Conservation (phyloP, 495 filamentous ascomycete genomes). For the Lophiotrema nucula region DNA sequence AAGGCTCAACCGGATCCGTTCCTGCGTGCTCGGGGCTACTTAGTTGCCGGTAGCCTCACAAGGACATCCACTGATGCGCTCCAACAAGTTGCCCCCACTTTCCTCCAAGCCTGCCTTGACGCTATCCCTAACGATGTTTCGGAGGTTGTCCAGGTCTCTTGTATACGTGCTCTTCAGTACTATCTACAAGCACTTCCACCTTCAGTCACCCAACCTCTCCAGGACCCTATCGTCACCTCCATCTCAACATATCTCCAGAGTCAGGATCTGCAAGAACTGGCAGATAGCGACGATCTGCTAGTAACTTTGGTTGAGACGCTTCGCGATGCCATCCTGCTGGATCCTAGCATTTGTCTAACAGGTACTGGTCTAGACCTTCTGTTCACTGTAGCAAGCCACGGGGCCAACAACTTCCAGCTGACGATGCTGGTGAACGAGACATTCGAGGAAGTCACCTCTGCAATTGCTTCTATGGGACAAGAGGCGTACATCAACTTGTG, state of each 20-base stretch:
- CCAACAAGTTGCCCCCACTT: slow-evolving; percentile 53
- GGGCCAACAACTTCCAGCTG: slow-evolving; percentile 83
- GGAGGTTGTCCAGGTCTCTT: slow-evolving; percentile 87
- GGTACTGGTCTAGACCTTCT: slow-evolving; percentile 72
- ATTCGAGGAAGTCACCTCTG: slow-evolving; percentile 79
- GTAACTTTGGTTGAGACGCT: slow-evolving; percentile 88
- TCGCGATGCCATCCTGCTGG: slow-evolving; percentile 74
- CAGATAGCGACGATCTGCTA: slow-evolving; percentile 85
- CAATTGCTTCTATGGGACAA: slow-evolving; percentile 60
- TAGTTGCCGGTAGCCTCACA: slow-evolving; percentile 73
- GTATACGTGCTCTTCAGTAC: slow-evolving; percentile 83
- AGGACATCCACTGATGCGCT: slow-evolving; percentile 55
- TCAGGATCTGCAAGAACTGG: slow-evolving; percentile 76
- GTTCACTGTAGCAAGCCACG: slow-evolving; percentile 83
- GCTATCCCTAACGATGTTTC: slow-evolving; percentile 71
- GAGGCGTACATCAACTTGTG: slow-evolving; percentile 78
- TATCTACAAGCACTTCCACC: slow-evolving; percentile 63
- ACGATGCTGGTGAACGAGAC: slow-evolving; percentile 79
- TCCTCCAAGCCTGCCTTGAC: slow-evolving; percentile 74
- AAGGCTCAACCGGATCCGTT: slow-evolving; percentile 67
- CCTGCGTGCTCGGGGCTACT: slow-evolving; percentile 78
- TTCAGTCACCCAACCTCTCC: slow-evolving; percentile 57
- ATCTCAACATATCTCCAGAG: slow-evolving; percentile 73
- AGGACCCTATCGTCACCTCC: slow-evolving; percentile 69
- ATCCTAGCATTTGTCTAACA: slow-evolving; percentile 65